A percentile compares a stretch with the other conserved stretches of the same genome.
phyloP scores from a whole-genome alignment of 2,329 filamentous ascomycete genomes.

The Paecilomyces niveus region DNA sequence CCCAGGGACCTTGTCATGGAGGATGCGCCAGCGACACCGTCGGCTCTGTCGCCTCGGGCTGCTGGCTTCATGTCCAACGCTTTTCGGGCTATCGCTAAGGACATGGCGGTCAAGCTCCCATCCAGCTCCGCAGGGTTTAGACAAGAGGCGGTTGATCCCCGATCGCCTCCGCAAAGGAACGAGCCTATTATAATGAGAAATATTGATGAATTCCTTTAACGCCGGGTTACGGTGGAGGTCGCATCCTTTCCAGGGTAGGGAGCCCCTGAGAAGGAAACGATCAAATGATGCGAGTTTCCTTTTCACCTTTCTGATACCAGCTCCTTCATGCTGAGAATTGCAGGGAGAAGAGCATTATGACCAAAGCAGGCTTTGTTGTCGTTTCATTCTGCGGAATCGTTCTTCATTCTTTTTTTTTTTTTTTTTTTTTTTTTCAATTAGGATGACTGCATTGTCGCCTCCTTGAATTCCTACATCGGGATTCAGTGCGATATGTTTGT shows the following conservation, averaged over 20 bases:
- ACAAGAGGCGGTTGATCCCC: constrained; percentile 25
- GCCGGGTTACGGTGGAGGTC: neutral
- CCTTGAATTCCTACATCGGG: neutral
- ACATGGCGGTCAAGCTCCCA: constrained; percentile 18
- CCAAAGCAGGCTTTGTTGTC: constrained; percentile 38
- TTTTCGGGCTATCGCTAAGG: constrained; percentile 27
- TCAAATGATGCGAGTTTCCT: constrained; percentile 4
- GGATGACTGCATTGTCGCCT: neutral
- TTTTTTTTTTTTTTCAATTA: constrained; percentile 1
- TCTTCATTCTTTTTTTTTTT: constrained; percentile 3
- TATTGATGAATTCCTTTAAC: constrained; percentile 39
- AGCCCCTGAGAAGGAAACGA: neutral
- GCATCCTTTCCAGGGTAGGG: neutral
- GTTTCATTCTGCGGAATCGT: constrained; percentile 15
- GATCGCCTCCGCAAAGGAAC: constrained; percentile 31
- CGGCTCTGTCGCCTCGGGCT: constrained; percentile 39
- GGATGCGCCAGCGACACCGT: constrained; percentile 28
- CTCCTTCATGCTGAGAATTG: constrained; percentile 17
- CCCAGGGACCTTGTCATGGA: constrained; percentile 32
- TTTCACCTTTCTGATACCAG: constrained; percentile 7
- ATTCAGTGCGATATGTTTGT: neutral
- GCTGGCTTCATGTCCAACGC: constrained; percentile 35
- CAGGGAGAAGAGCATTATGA: constrained; percentile 16
- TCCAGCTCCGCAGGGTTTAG: constrained; percentile 11
- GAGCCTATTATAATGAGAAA: constrained; percentile 38